phyloP scores from a whole-genome alignment of 208 protist genomes.

The Leishmania lainsoni region DNA sequence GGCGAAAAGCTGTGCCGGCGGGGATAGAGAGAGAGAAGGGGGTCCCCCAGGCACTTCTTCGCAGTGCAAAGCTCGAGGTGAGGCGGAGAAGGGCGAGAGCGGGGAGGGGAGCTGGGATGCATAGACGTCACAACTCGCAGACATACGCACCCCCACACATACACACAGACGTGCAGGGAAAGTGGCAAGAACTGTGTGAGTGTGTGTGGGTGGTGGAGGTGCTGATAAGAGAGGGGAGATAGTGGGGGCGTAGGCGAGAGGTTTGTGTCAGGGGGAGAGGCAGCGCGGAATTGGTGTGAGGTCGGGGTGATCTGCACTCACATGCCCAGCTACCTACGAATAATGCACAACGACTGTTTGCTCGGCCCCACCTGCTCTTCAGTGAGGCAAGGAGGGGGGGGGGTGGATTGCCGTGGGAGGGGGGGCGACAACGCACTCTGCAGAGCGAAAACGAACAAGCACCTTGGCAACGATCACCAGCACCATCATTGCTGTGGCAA shows the following conservation, averaged over 20 bases:
- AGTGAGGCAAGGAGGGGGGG: neutral
- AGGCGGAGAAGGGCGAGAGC: neutral
- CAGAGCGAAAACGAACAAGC: neutral
- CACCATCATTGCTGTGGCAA: neutral
- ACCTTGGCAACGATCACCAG: neutral
- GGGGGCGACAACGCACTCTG: neutral
- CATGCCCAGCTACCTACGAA: neutral
- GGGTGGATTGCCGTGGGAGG: neutral
- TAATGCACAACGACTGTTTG: neutral
- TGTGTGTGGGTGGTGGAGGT: neutral
- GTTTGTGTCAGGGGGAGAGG: too few species aligned
- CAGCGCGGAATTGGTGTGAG: too few species aligned
- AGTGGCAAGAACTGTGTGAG: neutral
- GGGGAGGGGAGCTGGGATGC: neutral
- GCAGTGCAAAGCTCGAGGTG: neutral
- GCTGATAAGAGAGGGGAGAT: neutral
- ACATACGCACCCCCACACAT: neutral
- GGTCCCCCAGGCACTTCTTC: too few species aligned
- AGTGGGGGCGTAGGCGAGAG: neutral
- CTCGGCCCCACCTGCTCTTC: too few species aligned
- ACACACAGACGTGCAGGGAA: too few species aligned
- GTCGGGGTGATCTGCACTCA: neutral
- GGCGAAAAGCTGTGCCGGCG: neutral
- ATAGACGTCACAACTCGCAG: conserved; percentile 1
- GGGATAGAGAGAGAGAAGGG: neutral